Base-by-base conservation (phyloP, 148 eudicot genomes). In the Camellia japonica region DNA sequence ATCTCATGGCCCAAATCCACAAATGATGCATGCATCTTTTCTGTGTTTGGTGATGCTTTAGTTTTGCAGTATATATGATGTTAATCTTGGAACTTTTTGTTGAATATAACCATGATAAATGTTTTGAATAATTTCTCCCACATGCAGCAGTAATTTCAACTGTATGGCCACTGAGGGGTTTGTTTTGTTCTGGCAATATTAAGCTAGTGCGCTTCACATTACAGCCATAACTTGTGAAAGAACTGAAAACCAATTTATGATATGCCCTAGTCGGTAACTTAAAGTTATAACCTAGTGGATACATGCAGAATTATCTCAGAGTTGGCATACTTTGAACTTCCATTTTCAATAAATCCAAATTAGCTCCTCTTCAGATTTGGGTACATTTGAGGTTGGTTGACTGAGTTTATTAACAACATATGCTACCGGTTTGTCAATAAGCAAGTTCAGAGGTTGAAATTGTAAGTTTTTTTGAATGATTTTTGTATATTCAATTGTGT, bases 161-260 rank as follows among this genome's bases (percentile, higher is more conserved):
- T 69, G 73, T 7, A 16, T 69, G 18, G 54, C 46, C 3, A 65
- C 43, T 65, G 42, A 20, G 2, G 43, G 6, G 54, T 67, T 44
- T 69, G 11, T 69, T 67, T 44, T 69, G 11, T 69, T 43, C 73
- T 69, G 73, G 44, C 73, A 69, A 69, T 43, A 18, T 46, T 46
- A 69, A 69, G 73, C 49, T 69, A 43, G 2, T 46, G 54, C 46
- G 20, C 54, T 43, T 69, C 73, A 14, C 51, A 44, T 43, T 43
- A 54, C 73, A 16, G n/a, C 73, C 60, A 10, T 15, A 41, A 13
- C 47, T 67, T 67, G 47, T 11, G 52, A 49, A 49, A 49, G 6
- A 49, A 49, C 52, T 5, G 52, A 49, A 4, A 49, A 49, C 52
- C 52, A 49, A 49, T 49, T 49, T 49, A 49, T 5, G 52, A 49